These are phyloP conservation scores for Neofusicoccum ribis DNA, from an alignment of 2,329 filamentous ascomycete species.

Conservation along the genomic window DNA sequence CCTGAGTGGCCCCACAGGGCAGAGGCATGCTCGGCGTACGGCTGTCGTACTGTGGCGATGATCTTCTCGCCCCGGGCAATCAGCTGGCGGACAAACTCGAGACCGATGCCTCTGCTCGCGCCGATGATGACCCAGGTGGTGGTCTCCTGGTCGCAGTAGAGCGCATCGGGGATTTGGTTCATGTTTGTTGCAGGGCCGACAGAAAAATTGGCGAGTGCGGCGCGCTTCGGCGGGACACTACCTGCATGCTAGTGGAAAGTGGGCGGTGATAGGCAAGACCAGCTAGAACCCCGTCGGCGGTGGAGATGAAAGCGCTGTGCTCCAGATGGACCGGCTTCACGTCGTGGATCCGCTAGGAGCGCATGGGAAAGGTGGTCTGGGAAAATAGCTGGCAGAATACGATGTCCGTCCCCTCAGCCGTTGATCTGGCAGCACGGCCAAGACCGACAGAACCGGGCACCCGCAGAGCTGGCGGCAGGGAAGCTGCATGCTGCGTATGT, in stretches of 20 bases:
- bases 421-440: conserved; percentile 9
- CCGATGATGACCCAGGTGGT: conserved; percentile 51
- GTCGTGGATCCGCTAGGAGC: background rate
- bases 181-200: conserved; percentile 28
- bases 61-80: conserved; percentile 50
- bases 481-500: conserved; percentile 11
- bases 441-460: conserved; percentile 11
- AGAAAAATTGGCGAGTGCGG: conserved; percentile 2
- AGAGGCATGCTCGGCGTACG: conserved; percentile 41
- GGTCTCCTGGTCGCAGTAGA: conserved; percentile 42
- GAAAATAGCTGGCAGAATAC: conserved; percentile 6
- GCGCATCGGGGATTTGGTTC: conserved; percentile 45
- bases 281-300: background rate
- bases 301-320: background rate
- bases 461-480: conserved; percentile 14
- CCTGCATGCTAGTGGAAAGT: conserved; percentile 18
- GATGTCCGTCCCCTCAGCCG: conserved; percentile 4
- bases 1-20: conserved; percentile 44
- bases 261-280: conserved; percentile 13
- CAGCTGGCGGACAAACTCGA: conserved; percentile 55
- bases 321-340: background rate
- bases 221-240: conserved; percentile 11
- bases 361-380: conserved; percentile 1
- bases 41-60: conserved; percentile 53
- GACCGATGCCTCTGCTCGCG: conserved; percentile 51